Percentiles rank a stretch among this genome's conserved stretches.
Evolutionary conservation across 352 stramenopile genomes (phyloP).

Genomic region (Phytophthora tubulina): DNA sequence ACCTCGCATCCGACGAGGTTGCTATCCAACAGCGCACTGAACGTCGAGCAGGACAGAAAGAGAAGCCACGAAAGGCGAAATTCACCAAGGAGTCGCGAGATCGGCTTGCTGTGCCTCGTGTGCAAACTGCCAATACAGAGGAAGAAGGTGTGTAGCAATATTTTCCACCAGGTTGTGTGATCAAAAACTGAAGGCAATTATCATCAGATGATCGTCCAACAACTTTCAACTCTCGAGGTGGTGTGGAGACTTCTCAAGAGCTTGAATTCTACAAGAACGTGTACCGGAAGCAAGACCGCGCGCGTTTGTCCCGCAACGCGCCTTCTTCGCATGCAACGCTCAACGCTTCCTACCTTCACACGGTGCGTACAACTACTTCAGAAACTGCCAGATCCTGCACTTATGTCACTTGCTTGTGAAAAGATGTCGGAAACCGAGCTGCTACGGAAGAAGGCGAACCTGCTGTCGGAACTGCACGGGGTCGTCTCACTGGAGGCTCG

Average conservation of each 20-base stretch:
- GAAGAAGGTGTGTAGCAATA: conserved; percentile 20
- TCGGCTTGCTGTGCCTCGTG: conserved; percentile 49
- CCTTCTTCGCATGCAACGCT: conserved; percentile 21
- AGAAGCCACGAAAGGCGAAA: conserved; percentile 40
- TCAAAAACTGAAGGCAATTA: too few species aligned
- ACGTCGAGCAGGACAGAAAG: conserved; percentile 9
- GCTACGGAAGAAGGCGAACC: conserved; percentile 56
- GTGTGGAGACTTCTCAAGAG: conserved; percentile 54
- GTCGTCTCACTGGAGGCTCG: conserved; percentile 63
- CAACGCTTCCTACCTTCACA: conserved; percentile 41
- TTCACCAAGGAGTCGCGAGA: conserved; percentile 57
- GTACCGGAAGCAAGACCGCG: conserved; percentile 56
- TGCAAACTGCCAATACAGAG: conserved; percentile 19
- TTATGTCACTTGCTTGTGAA: background rate
- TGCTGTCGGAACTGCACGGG: conserved; percentile 66
- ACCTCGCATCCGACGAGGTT: conserved; percentile 6
- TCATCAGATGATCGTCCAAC: conserved; percentile 20
- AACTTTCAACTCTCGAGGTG: conserved; percentile 16
- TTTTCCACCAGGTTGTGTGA: background rate
- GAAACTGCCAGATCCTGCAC: background rate
- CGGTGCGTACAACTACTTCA: conserved; percentile 36
- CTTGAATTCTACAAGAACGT: conserved; percentile 61
- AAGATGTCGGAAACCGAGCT: conserved; percentile 67
- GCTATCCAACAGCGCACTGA: background rate
- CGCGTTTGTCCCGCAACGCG: conserved; percentile 39